Evolutionary conservation across 2,329 filamentous ascomycete species (phyloP).

Genomic region (Mycosphaerella sp.): DNA sequence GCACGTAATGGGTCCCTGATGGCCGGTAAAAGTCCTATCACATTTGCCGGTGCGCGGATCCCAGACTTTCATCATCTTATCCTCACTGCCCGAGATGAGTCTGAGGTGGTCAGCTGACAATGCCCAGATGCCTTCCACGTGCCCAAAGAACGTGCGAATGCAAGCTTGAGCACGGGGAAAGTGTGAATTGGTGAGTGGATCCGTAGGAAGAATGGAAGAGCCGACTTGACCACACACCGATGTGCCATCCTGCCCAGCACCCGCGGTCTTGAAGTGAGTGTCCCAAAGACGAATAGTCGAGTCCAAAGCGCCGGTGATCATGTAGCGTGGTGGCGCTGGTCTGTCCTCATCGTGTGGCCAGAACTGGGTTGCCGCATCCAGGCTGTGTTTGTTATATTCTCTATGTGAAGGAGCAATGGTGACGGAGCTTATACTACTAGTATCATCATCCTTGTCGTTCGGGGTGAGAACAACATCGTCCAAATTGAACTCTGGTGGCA

Average conservation of each 20-base stretch:
- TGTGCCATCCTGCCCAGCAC: conserved; percentile 11
- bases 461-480: conserved; percentile 56
- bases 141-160: conserved; percentile 89
- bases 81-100: conserved; percentile 83
- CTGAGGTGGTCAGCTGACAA: conserved; percentile 82
- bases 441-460: conserved; percentile 49
- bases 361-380: conserved; percentile 33
- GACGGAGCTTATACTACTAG: conserved; percentile 30
- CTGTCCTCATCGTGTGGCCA: conserved; percentile 60
- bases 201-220: conserved; percentile 29
- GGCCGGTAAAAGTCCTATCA: conserved; percentile 86
- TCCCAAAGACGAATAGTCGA: conserved; percentile 92
- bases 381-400: conserved; percentile 8
- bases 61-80: conserved; percentile 95
- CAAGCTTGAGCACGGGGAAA: conserved; percentile 49
- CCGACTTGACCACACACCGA: conserved; percentile 12
- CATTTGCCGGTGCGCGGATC: conserved; percentile 86
- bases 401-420: conserved; percentile 20
- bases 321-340: conserved; percentile 76
- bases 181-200: conserved; percentile 33
- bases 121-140: conserved; percentile 93
- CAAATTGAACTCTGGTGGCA: conserved; percentile 83
- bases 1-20: conserved; percentile 86
- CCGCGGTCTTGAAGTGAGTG: conserved; percentile 41
- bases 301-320: conserved; percentile 87